Evolutionary conservation across 2,329 filamentous ascomycete species (phyloP), one percentile per base, ranked within the genome.

Genomic region (Paradendryphiella salina): DNA sequence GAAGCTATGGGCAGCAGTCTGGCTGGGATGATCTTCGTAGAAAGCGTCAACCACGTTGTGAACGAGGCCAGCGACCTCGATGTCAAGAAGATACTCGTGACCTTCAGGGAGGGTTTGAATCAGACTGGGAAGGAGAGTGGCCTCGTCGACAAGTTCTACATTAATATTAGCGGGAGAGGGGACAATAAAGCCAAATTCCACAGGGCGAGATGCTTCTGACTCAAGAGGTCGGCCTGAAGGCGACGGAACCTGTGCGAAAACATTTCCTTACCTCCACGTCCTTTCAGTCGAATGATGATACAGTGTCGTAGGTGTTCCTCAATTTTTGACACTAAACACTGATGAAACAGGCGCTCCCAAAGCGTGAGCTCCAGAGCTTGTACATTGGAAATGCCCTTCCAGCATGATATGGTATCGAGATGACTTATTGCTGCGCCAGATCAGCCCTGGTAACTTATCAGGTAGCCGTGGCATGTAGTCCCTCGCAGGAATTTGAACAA

Each of bases 331-430:
- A 61, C 59, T 11, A 73, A 43, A 11, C 60, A 57, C 11, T 50
- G 31, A 26, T 55, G 52, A 35, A 73, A 61, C 14, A 65, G 38
- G 2, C 51, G 51, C 32, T 74, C 67, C 72, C 71, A 74, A 26
- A 61, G 54, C 2, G 41, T 23, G 34, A 74, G 48, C 46, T 74
- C 73, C 8, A 43, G 17, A 21, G 67, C 66, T 43, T 70, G 67
- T 4, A 51, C 15, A 10, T 53, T 43, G 3, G 64, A 65, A 3
- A 74, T 40, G 4, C 63, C 60, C 49, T 68, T 74, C 73, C 73
- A 75, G 36, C 64, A 72, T 5, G 67, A 64, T 2, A 69, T 53
- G 4, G 68, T 53, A 43, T 75, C 72, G 20, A 73, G 60, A 47
- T 72, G 66, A 21, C 58, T 64, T 39, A 67, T 46, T 4, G 46